Evolutionary conservation across 768 basidiomycete species (phyloP).

Genomic region (Tricholoma bakamatsutake): DNA sequence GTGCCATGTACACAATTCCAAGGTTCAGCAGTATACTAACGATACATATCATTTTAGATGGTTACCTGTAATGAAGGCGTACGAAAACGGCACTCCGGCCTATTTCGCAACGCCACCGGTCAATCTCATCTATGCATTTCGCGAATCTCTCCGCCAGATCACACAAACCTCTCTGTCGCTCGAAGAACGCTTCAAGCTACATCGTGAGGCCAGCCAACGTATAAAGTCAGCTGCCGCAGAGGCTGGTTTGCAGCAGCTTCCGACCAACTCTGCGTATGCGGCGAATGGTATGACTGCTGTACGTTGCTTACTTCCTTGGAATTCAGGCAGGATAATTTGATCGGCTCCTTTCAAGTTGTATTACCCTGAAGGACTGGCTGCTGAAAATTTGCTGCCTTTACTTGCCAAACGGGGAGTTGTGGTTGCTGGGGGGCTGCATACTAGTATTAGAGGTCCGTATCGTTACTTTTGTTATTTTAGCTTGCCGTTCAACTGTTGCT

Average conservation of each 20-base stretch:
- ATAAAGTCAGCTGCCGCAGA: slow-evolving; percentile 61
- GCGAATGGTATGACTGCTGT: slow-evolving; percentile 97
- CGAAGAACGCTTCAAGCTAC: slow-evolving; percentile 70
- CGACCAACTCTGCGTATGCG: slow-evolving; percentile 51
- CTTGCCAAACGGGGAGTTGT: slow-evolving; percentile 69
- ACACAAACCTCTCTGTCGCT: slow-evolving; percentile 57
- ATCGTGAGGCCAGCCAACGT: slow-evolving; percentile 60
- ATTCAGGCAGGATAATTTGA: not conserved
- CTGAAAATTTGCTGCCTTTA: slow-evolving; percentile 71
- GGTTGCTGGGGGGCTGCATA: slow-evolving; percentile 85
- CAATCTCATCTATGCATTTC: slow-evolving; percentile 90
- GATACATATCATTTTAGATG: slow-evolving; percentile 42
- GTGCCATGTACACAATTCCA: slow-evolving; percentile 18
- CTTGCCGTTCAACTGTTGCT: not conserved
- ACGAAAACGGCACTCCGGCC: slow-evolving; percentile 72
- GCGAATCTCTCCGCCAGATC: slow-evolving; percentile 73
- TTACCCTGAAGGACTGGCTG: slow-evolving; percentile 75
- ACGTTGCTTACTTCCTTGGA: slow-evolving; percentile 12
- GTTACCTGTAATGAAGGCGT: slow-evolving; percentile 92
- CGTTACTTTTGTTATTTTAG: slow-evolving; percentile 1
- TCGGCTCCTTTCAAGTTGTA: slow-evolving; percentile 48
- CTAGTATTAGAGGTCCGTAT: slow-evolving; percentile 72
- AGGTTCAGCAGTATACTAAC: not conserved
- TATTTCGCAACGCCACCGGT: slow-evolving; percentile 97
- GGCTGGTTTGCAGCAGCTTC: slow-evolving; percentile 72